Conservation (phyloP, 139 green algal genomes). For the Closterium sp. region DNA sequence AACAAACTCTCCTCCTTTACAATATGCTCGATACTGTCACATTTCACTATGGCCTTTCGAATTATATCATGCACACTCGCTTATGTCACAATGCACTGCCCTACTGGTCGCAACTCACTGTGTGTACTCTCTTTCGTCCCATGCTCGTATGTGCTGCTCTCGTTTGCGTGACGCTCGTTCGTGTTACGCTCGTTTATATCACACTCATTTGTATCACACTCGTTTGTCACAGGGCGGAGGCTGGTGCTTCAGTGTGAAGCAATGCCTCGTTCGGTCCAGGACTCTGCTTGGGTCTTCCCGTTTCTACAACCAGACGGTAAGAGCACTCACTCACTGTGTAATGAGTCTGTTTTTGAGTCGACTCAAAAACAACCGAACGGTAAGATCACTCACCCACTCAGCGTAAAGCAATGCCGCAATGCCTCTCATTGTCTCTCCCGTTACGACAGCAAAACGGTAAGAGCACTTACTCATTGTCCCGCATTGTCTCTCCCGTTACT, state of each 20-base stretch:
- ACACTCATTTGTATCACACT: background rate
- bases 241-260: background rate
- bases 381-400: background rate
- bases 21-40: no score
- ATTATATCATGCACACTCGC: background rate
- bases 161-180: no score
- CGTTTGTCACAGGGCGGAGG: background rate
- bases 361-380: no score
- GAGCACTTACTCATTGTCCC: background rate
- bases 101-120: no score
- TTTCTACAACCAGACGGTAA: background rate
- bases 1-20: no score
- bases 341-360: no score
- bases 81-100: background rate
- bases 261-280: background rate
- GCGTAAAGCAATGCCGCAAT: no score
- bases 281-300: background rate
- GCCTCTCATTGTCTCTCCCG: no score
- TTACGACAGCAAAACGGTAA: background rate
- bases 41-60: no score
- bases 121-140: background rate
- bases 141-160: no score
- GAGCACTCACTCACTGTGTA: background rate
- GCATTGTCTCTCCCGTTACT: background rate
- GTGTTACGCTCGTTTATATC: no score